These are phyloP conservation scores for Paracorniculantispora psalliotae DNA, from an alignment of 2,329 filamentous ascomycete species.

Conservation along the genomic window DNA sequence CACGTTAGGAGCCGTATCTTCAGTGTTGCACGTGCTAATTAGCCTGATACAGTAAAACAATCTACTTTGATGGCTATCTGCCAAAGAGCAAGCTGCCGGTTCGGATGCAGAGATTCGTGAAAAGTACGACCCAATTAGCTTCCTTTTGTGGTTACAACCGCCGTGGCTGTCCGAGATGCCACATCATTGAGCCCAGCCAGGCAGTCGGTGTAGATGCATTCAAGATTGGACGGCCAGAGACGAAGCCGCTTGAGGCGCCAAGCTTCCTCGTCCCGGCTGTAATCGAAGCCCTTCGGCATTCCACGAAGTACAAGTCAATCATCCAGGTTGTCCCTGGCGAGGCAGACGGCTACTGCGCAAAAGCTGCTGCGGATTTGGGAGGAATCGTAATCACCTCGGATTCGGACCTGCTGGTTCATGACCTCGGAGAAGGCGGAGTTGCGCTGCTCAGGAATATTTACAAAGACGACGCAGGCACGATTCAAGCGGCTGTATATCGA, in stretches of 20 bases:
- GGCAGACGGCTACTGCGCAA: constrained; percentile 76
- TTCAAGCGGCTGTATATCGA: constrained; percentile 25
- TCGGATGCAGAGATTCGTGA: constrained; percentile 56
- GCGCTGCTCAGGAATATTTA: constrained; percentile 64
- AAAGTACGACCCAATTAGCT: constrained; percentile 50
- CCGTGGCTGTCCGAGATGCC: constrained; percentile 22
- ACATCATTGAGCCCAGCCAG: constrained; percentile 16
- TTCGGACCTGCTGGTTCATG: constrained; percentile 75
- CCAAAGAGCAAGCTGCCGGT: constrained; percentile 60
- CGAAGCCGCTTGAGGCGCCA: constrained; percentile 42
- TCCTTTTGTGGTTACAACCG: constrained; percentile 36
- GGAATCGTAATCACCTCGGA: constrained; percentile 72
- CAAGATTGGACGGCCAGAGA: constrained; percentile 18
- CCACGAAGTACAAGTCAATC: constrained; percentile 35
- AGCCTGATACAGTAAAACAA: constrained; percentile 46
- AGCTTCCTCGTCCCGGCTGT: constrained; percentile 75
- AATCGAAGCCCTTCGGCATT: constrained; percentile 60
- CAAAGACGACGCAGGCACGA: constrained; percentile 20
- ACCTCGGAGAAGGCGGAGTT: constrained; percentile 62
- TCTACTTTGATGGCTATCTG: constrained; percentile 84
- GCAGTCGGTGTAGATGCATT: constrained; percentile 21
- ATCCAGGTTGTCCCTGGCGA: constrained; percentile 70
- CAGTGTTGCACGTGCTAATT: constrained; percentile 4
- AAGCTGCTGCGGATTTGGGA: constrained; percentile 48
- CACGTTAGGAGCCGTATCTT: neutral